phyloP scores from a whole-genome alignment of 768 basidiomycete genomes.

The Cystofilobasidium bisporidii region DNA sequence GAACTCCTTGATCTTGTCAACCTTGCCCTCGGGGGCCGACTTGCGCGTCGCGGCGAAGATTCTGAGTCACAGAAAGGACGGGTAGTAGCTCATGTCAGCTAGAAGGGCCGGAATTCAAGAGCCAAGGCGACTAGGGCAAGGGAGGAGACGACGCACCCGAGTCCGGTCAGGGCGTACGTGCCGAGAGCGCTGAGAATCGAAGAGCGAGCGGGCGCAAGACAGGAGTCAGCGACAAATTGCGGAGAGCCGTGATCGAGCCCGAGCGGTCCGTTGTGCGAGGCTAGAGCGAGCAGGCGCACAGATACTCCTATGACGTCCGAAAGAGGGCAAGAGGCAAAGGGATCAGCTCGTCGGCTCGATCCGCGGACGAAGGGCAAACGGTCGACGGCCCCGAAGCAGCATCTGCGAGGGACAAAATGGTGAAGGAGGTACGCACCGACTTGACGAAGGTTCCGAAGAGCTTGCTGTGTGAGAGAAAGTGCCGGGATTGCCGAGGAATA shows the following conservation, averaged over 20 bases:
- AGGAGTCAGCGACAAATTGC: not conserved
- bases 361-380: too few species aligned
- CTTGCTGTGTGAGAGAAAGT: not conserved
- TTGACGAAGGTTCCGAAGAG: conserved; percentile 10
- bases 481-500: not conserved
- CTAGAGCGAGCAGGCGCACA: not conserved
- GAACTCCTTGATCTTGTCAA: conserved; percentile 6
- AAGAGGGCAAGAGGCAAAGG: not conserved
- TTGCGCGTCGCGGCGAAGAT: conserved; percentile 8
- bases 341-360: not conserved
- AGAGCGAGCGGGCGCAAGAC: too few species aligned
- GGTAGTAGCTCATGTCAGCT: not conserved
- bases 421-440: conserved; percentile 2
- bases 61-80: not conserved
- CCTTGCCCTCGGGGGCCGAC: not conserved
- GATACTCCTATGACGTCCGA: not conserved
- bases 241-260: not conserved
- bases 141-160: not conserved
- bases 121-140: not conserved
- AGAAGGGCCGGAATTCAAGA: not conserved
- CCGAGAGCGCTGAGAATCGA: not conserved
- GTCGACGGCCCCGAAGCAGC: too few species aligned
- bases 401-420: too few species aligned
- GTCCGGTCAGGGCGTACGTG: conserved; percentile 5
- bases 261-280: not conserved